Conservation (phyloP, 495 filamentous ascomycete species). For the Alectoria sarmentosa region DNA sequence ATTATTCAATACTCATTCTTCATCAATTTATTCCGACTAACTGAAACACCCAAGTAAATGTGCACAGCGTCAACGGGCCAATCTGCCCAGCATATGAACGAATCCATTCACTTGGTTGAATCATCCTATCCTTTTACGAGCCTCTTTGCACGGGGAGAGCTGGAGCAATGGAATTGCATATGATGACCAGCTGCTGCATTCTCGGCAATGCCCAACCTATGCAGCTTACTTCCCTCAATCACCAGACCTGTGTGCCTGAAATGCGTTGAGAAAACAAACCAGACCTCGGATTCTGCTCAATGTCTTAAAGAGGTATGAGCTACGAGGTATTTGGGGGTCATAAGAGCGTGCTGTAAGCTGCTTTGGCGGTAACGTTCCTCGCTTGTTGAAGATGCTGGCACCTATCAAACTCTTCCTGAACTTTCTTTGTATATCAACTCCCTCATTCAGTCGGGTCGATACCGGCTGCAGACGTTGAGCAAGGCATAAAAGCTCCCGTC, state of each 20-base stretch:
- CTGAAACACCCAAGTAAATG: neutral
- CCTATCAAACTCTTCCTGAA: neutral
- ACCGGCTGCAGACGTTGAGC: neutral
- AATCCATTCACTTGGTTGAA: too few species aligned
- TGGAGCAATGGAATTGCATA: neutral
- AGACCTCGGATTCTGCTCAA: neutral
- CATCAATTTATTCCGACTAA: too few species aligned
- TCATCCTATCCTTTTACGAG: neutral
- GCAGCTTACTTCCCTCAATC: constrained; percentile 1
- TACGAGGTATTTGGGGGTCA: neutral
- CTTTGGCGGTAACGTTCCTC: neutral
- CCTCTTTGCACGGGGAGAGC: neutral
- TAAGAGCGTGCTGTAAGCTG: neutral
- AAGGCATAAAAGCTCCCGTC: neutral
- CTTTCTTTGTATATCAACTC: neutral
- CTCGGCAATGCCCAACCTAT: neutral
- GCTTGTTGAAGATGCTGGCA: neutral
- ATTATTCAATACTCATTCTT: too few species aligned
- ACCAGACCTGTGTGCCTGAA: neutral
- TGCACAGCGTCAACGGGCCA: neutral
- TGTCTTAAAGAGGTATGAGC: neutral
- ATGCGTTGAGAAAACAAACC: neutral
- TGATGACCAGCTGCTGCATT: neutral
- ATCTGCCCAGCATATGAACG: neutral
- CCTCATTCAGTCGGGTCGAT: neutral